Conservation (phyloP, 2,329 filamentous ascomycete species). For the Trichoderma sp. region DNA sequence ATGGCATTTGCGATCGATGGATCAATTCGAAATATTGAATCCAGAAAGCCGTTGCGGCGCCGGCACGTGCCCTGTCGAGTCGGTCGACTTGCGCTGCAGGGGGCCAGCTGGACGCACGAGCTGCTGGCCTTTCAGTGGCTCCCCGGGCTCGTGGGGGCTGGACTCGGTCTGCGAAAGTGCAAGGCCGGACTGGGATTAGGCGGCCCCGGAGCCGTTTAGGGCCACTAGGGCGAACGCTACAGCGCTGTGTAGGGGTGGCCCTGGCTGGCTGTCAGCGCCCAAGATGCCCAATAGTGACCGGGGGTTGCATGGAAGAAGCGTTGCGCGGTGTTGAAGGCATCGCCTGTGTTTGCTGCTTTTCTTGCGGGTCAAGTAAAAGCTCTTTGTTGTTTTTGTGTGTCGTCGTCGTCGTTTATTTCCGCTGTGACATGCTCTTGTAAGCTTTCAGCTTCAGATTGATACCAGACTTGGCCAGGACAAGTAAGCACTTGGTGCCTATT, state of each 20-base stretch:
- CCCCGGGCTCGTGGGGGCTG: slow-evolving; percentile 17
- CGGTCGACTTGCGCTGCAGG: slow-evolving; percentile 3
- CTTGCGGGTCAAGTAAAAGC: neutral
- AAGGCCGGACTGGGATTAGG: slow-evolving; percentile 15
- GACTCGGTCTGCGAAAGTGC: slow-evolving; percentile 19
- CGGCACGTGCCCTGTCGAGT: slow-evolving; percentile 13
- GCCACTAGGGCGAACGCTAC: slow-evolving; percentile 17
- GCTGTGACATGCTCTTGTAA: neutral
- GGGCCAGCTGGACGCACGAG: neutral
- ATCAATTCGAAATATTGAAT: neutral
- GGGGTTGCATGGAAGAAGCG: neutral
- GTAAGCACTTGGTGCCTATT: neutral
- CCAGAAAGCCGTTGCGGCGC: neutral
- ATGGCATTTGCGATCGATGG: neutral
- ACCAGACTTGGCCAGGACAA: neutral
- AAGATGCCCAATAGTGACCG: slow-evolving; percentile 9
- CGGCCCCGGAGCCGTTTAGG: slow-evolving; percentile 15
- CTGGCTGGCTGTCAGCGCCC: slow-evolving; percentile 13
- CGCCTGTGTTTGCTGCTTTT: neutral
- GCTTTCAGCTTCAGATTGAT: neutral
- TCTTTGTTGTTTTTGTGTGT: neutral
- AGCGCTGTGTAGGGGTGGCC: neutral
- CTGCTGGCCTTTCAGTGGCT: neutral
- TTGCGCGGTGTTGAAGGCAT: neutral
- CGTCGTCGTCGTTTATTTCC: neutral